Conservation (phyloP, 805 yeast genomes). For the Yueomyces sp. region DNA sequence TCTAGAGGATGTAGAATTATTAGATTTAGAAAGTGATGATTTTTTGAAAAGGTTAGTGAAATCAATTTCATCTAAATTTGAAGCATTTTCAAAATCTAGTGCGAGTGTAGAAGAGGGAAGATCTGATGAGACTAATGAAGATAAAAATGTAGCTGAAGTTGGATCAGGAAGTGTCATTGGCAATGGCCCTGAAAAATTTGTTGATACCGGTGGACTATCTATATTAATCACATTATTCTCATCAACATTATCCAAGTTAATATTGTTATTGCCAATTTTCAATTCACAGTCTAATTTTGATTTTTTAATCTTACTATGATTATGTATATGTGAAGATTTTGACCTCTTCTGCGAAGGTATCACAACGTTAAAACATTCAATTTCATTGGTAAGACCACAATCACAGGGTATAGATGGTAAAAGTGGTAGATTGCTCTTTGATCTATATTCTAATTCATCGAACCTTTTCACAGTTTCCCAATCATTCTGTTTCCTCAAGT, state of each 20-base stretch:
- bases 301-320: background rate
- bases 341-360: constrained; percentile 14
- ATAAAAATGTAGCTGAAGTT: background rate
- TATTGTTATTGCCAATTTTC: background rate
- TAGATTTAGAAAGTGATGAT: constrained; percentile 7
- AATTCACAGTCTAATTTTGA: background rate
- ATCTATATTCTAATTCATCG: constrained; percentile 25
- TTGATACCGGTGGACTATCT: too few species aligned
- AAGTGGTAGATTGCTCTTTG: constrained; percentile 21
- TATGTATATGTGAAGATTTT: background rate
- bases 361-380: constrained; percentile 22
- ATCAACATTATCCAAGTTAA: background rate
- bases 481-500: constrained; percentile 16
- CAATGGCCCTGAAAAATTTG: too few species aligned
- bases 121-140: background rate
- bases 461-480: constrained; percentile 23
- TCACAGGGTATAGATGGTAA: constrained; percentile 22
- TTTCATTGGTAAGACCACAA: constrained; percentile 26
- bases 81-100: background rate
- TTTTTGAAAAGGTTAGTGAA: constrained; percentile 23
- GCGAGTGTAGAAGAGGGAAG: background rate
- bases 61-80: constrained; percentile 21
- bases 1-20: too few species aligned
- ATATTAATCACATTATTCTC: background rate
- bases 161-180: too few species aligned